Percentiles rank a stretch among this genome's conserved stretches.
These are phyloP conservation scores for Triangularia verruculosa DNA, from an alignment of 2,329 filamentous ascomycete genomes.

Conservation along the genomic window DNA sequence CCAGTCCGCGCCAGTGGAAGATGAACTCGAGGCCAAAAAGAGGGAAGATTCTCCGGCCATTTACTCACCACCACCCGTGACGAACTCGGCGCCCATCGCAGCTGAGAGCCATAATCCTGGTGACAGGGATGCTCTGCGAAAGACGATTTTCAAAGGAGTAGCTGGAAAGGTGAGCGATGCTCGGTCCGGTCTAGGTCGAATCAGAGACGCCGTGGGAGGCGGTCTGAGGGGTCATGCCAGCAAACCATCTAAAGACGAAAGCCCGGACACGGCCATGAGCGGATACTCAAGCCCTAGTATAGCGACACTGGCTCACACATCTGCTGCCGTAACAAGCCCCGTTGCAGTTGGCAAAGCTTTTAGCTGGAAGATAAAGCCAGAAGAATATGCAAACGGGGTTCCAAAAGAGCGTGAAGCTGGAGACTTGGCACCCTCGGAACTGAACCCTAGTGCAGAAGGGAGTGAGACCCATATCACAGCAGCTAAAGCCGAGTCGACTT, in stretches of 20 bases:
- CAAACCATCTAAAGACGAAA: conserved; percentile 58
- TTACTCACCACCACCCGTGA: conserved; percentile 38
- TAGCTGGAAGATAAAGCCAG: conserved; percentile 63
- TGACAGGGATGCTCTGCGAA: conserved; percentile 59
- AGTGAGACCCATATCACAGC: conserved; percentile 9
- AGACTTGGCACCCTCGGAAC: conserved; percentile 1
- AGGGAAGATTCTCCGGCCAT: conserved; percentile 45
- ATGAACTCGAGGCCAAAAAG: conserved; percentile 44
- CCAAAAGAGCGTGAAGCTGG: conserved; percentile 28
- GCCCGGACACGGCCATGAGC: conserved; percentile 34
- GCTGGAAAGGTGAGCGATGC: conserved; percentile 77
- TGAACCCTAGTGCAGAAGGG: conserved; percentile 18
- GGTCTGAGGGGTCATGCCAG: conserved; percentile 51
- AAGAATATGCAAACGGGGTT: conserved; percentile 51
- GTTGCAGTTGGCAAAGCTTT: conserved; percentile 50
- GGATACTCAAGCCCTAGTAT: conserved; percentile 35
- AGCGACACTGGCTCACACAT: conserved; percentile 37
- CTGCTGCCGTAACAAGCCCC: conserved; percentile 37
- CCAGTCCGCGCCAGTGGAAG: conserved; percentile 52
- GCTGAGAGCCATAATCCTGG: conserved; percentile 41
- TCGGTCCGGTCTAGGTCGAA: conserved; percentile 75
- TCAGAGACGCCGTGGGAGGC: conserved; percentile 78
- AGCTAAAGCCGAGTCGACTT: not conserved
- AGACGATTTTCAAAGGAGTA: conserved; percentile 73
- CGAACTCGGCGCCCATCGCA: conserved; percentile 45